These are phyloP conservation scores for Penicillium atrosanguineum DNA, from an alignment of 495 filamentous ascomycete genomes.

Conservation along the genomic window DNA sequence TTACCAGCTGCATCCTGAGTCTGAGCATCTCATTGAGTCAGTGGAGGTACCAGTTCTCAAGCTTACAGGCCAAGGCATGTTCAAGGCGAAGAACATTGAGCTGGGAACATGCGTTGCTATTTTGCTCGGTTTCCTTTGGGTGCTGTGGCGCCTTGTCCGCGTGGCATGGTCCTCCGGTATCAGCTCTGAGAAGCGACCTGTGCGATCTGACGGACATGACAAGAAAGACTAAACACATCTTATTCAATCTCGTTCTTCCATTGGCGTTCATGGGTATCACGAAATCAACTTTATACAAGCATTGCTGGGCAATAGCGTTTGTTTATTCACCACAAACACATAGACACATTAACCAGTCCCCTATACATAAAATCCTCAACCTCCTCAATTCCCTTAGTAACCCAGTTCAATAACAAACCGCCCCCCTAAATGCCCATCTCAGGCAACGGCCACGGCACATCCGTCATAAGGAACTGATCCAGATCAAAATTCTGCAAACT, in stretches of 20 bases:
- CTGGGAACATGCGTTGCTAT: slow-evolving; percentile 68
- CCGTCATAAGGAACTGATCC: slow-evolving; percentile 35
- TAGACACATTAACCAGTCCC: neutral
- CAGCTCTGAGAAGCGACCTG: neutral
- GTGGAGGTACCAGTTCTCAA: slow-evolving; percentile 73
- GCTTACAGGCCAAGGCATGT: slow-evolving; percentile 40
- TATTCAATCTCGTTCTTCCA: neutral
- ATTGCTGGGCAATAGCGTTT: neutral
- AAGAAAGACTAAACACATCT: slow-evolving; percentile 21
- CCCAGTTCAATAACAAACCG: no score
- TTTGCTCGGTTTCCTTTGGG: slow-evolving; percentile 69
- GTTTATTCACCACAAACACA: neutral
- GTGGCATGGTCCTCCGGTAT: slow-evolving; percentile 33
- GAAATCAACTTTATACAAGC: neutral
- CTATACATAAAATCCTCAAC: neutral
- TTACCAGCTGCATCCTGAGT: slow-evolving; percentile 70
- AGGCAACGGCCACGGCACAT: slow-evolving; percentile 31
- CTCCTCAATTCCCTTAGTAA: neutral
- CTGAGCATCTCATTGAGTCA: slow-evolving; percentile 51
- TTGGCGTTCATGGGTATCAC: slow-evolving; percentile 8
- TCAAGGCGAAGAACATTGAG: slow-evolving; percentile 59
- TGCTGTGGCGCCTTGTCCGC: slow-evolving; percentile 61
- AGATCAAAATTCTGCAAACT: slow-evolving; percentile 46
- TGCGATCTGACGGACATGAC: slow-evolving; percentile 6
- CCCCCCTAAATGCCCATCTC: slow-evolving; percentile 28